Evolutionary conservation across 2,329 filamentous ascomycete genomes (phyloP).

Genomic region (Botrytis fragariae): DNA sequence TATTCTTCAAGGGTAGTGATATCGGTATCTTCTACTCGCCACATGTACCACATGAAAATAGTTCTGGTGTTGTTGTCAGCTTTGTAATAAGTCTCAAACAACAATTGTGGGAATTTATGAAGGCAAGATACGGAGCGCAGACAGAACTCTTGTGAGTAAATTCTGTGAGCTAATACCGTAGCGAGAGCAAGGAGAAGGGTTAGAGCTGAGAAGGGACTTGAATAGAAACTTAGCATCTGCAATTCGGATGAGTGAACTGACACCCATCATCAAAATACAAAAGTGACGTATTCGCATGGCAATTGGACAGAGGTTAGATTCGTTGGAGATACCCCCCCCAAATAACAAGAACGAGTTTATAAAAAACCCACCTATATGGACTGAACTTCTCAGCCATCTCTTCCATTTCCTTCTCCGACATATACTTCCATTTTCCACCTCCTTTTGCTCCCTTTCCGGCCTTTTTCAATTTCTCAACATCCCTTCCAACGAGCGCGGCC

Average conservation of each 20-base stretch:
- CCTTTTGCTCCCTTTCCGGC: conserved; percentile 52
- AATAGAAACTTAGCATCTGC: neutral
- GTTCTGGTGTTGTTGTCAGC: conserved; percentile 51
- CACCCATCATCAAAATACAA: neutral
- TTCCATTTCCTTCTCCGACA: conserved; percentile 89
- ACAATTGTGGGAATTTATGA: neutral
- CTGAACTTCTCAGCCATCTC: conserved; percentile 75
- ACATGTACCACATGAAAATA: conserved; percentile 99
- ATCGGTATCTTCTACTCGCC: conserved; percentile 80
- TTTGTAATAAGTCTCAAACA: neutral
- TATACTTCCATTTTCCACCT: conserved; percentile 92
- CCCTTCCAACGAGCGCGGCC: conserved; percentile 79
- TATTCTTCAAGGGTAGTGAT: conserved; percentile 54
- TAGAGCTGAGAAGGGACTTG: neutral
- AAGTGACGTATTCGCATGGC: neutral
- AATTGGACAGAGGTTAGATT: neutral
- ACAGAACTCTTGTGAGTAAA: neutral
- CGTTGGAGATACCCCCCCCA: neutral
- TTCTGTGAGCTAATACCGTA: neutral
- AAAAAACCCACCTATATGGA: conserved; percentile 64
- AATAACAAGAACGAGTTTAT: neutral
- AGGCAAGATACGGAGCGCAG: neutral
- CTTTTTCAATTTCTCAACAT: conserved; percentile 78
- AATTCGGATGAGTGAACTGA: neutral
- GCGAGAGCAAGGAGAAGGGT: neutral